Evolutionary conservation across 495 filamentous ascomycete species (phyloP).

Genomic region (Xylaria nigripes): DNA sequence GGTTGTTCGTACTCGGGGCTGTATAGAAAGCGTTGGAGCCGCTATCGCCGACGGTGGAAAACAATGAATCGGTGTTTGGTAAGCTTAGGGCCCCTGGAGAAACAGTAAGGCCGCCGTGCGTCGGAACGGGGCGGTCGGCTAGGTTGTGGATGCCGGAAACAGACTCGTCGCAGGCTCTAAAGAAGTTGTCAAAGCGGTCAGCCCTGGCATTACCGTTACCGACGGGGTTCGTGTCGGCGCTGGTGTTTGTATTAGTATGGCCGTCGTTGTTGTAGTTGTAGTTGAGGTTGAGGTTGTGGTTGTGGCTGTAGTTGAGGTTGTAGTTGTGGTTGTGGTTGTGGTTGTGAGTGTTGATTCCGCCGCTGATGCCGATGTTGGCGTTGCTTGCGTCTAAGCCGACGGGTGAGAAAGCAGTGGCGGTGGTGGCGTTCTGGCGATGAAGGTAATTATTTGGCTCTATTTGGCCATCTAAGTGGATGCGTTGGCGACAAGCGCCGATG

Average conservation of each 20-base stretch:
- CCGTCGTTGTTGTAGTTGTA: not conserved
- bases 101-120: not conserved
- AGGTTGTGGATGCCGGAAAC: not conserved
- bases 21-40: not conserved
- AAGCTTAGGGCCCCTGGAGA: not conserved
- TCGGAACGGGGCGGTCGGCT: not conserved
- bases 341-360: too few species aligned
- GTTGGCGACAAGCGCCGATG: conserved; percentile 5
- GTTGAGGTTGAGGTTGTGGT: not conserved
- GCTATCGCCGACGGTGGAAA: conserved; percentile 2
- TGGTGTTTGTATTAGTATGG: not conserved
- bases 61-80: not conserved
- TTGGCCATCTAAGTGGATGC: conserved; percentile 1
- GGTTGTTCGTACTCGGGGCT: not conserved
- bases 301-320: not conserved
- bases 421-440: not conserved
- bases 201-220: not conserved
- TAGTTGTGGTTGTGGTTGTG: not conserved
- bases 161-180: not conserved
- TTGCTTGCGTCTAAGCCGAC: not conserved
- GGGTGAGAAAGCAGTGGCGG: not conserved
- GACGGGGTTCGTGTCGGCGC: not conserved
- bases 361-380: not conserved
- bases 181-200: not conserved
- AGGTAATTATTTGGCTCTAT: not conserved